phyloP scores from a whole-genome alignment of 805 yeast species.

The Wickerhamomyces subpelliculosus region DNA sequence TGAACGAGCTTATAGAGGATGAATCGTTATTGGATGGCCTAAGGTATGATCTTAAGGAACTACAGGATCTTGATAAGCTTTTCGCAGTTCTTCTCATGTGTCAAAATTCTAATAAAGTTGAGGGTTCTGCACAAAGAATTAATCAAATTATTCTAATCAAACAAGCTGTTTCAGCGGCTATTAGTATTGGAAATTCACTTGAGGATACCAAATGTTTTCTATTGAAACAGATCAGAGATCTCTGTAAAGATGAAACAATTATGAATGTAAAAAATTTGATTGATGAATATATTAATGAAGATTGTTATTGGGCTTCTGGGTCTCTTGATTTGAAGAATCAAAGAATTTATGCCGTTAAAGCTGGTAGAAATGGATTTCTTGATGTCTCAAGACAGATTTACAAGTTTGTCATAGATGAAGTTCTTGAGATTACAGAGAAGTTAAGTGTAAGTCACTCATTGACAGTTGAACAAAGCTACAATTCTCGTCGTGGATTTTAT shows the following conservation, averaged over 20 bases:
- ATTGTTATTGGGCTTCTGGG: conserved; percentile 33
- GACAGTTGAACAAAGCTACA: conserved; percentile 27
- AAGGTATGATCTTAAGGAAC: conserved; percentile 18
- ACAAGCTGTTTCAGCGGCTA: conserved; percentile 23
- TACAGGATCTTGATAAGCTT: conserved; percentile 35
- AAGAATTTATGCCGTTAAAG: conserved; percentile 35
- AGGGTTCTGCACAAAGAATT: conserved; percentile 28
- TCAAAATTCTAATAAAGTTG: conserved; percentile 22
- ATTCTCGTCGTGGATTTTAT: conserved; percentile 30
- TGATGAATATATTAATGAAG: conserved; percentile 31
- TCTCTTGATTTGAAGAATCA: conserved; percentile 37
- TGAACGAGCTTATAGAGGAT: conserved; percentile 26
- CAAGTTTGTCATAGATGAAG: conserved; percentile 29
- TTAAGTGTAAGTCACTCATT: conserved; percentile 20
- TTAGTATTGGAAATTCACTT: conserved; percentile 11
- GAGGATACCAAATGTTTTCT: conserved; percentile 9
- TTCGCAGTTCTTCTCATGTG: conserved; percentile 30
- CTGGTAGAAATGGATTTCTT: conserved; percentile 37
- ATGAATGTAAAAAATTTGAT: conserved; percentile 20
- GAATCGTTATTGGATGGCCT: conserved; percentile 11
- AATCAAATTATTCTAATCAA: conserved; percentile 36
- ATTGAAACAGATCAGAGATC: conserved; percentile 23
- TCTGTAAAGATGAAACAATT: conserved; percentile 22
- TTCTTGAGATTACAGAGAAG: conserved; percentile 20
- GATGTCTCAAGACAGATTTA: conserved; percentile 38